Evolutionary conservation across 139 green algal genomes (phyloP).

Genomic region (Coelastrella sp.): DNA sequence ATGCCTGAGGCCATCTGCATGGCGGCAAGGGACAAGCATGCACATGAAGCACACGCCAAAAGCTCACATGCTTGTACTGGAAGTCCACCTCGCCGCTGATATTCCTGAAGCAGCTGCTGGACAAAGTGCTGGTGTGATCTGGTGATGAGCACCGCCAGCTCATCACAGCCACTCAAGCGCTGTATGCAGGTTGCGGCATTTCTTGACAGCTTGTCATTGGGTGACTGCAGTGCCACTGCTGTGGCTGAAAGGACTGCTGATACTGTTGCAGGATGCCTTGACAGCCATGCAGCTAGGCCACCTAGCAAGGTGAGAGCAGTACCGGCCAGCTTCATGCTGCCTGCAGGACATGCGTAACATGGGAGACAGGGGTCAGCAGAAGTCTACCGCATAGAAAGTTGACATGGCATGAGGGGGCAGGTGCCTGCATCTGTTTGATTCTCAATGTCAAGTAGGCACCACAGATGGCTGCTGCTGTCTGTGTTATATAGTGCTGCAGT

Average conservation of each 20-base stretch:
- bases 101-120: conserved; percentile 48
- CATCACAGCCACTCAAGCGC: conserved; percentile 49
- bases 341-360: background rate
- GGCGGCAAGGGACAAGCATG: too few relatives aligned
- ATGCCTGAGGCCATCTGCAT: too few relatives aligned
- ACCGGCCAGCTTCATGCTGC: conserved; percentile 70
- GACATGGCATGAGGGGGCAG: background rate
- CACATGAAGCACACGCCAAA: background rate
- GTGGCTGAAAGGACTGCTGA: conserved; percentile 51
- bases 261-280: conserved; percentile 1
- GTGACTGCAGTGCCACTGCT: conserved; percentile 22
- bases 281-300: conserved; percentile 61
- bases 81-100: conserved; percentile 38
- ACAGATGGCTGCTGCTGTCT: too few relatives aligned
- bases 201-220: conserved; percentile 65
- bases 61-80: background rate
- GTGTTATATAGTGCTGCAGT: too few relatives aligned
- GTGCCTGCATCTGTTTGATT: too few relatives aligned
- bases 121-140: conserved; percentile 47
- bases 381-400: background rate
- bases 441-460: too few relatives aligned
- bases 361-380: too few relatives aligned
- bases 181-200: conserved; percentile 69
- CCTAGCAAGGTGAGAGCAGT: conserved; percentile 75
- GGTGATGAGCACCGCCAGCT: conserved; percentile 49